These are phyloP conservation scores for Stagonosporopsis rhizophila DNA, from an alignment of 2,329 filamentous ascomycete species.

Conservation along the genomic window DNA sequence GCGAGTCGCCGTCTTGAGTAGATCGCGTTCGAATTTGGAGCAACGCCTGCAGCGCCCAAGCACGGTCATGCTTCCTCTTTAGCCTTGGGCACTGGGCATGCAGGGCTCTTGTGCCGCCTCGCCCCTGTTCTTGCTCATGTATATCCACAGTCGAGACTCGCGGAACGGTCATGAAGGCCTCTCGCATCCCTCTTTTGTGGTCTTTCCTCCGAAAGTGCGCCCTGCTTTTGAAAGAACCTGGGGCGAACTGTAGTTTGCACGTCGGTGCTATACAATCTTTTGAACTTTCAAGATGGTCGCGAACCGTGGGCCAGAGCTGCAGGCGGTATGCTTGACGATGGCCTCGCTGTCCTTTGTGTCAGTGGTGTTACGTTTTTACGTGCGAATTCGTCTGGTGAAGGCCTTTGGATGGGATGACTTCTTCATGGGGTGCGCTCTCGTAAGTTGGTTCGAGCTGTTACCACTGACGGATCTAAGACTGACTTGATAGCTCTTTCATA, in stretches of 20 bases:
- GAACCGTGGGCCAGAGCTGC: constrained; percentile 42
- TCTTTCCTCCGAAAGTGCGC: constrained; percentile 27
- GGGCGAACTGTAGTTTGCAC: constrained; percentile 27
- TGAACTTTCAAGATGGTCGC: constrained; percentile 31
- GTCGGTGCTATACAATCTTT: constrained; percentile 6
- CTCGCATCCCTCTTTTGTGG: constrained; percentile 17
- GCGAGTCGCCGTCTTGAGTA: not conserved
- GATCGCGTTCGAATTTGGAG: constrained; percentile 3
- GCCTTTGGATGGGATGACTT: constrained; percentile 48
- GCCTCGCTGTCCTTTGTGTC: constrained; percentile 51
- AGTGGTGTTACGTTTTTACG: constrained; percentile 51
- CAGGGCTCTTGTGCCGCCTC: constrained; percentile 8
- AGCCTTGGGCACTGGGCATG: constrained; percentile 12
- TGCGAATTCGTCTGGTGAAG: constrained; percentile 50
- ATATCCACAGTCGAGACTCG: constrained; percentile 16
- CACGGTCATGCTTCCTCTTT: constrained; percentile 4
- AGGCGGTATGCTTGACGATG: constrained; percentile 48
- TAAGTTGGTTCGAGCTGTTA: constrained; percentile 14
- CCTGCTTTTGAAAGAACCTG: constrained; percentile 12
- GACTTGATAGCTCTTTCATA: constrained; percentile 28
- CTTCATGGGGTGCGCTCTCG: constrained; percentile 42
- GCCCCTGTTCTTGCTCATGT: constrained; percentile 13
- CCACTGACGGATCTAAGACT: not conserved
- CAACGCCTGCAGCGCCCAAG: constrained; percentile 1
- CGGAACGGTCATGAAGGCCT: not conserved